Conservation (phyloP, 108 stramenopile species). For the Nitzschia putrida region DNA sequence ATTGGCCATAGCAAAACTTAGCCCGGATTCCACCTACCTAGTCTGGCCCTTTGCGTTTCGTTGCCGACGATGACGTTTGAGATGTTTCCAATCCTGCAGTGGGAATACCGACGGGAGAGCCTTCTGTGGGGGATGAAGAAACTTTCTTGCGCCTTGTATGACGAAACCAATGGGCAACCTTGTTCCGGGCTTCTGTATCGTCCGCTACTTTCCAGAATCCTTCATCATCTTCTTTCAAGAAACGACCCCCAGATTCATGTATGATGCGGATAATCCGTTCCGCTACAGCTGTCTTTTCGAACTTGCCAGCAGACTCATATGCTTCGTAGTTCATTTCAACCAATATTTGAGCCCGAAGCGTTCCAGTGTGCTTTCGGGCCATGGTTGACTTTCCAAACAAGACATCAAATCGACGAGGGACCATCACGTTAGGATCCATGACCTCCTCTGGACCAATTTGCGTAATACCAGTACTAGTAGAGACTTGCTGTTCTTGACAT, state of each 20-base stretch:
- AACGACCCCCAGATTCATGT: constrained; percentile 28
- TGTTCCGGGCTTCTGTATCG: background rate
- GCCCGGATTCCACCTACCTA: too few species aligned
- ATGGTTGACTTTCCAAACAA: constrained; percentile 20
- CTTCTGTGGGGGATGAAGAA: too few species aligned
- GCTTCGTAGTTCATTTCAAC: constrained; percentile 8
- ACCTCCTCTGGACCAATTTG: background rate
- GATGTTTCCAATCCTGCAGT: too few species aligned
- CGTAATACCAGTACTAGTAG: background rate
- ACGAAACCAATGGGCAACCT: constrained; percentile 1
- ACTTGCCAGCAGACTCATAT: constrained; percentile 18
- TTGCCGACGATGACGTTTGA: too few species aligned
- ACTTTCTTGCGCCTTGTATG: background rate
- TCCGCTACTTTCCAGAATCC: background rate
- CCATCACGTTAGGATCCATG: background rate
- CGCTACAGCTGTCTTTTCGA: constrained; percentile 33
- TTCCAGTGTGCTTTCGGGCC: constrained; percentile 18
- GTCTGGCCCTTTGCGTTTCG: too few species aligned
- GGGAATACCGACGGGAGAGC: too few species aligned
- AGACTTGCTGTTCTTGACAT: background rate
- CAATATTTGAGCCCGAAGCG: constrained; percentile 3
- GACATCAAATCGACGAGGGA: constrained; percentile 25
- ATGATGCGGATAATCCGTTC: constrained; percentile 20
- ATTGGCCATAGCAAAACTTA: too few species aligned
- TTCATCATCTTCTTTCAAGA: constrained; percentile 17